Conservation (phyloP, 2,329 filamentous ascomycete genomes). For the Penicillium sp. region DNA sequence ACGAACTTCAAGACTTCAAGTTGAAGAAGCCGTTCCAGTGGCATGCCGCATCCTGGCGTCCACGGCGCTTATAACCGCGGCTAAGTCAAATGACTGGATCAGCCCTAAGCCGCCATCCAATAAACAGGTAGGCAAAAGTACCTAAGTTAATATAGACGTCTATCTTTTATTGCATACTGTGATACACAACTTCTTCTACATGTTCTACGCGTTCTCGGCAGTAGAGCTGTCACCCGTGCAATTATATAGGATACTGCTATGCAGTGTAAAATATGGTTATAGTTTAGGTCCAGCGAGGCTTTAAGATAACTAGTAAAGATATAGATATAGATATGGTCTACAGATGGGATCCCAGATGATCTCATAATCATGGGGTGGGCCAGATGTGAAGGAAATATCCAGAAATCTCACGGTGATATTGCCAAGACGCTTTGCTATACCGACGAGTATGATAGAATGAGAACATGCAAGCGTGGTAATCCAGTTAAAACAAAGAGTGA, state of each 20-base stretch:
- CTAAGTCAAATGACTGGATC: conserved; percentile 3
- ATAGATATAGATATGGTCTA: too few relatives aligned
- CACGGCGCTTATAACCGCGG: conserved; percentile 3
- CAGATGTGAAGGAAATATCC: not conserved
- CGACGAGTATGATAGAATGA: not conserved
- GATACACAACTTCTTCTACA: too few relatives aligned
- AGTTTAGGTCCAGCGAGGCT: too few relatives aligned
- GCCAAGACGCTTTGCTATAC: too few relatives aligned
- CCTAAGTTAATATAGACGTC: conserved; percentile 4
- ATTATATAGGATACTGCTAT: too few relatives aligned
- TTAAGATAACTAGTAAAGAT: too few relatives aligned
- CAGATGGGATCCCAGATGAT: too few relatives aligned
- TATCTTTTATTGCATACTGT: not conserved
- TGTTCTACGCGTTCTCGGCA: not conserved
- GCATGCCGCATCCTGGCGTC: not conserved
- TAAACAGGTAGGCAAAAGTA: conserved; percentile 1
- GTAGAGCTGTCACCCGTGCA: too few relatives aligned
- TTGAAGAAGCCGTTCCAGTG: too few relatives aligned
- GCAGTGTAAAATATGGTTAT: too few relatives aligned
- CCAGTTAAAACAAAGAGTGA: conserved; percentile 30
- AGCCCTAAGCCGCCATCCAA: not conserved
- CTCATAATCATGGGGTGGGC: too few relatives aligned
- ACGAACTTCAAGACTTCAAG: too few relatives aligned
- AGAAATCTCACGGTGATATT: not conserved
- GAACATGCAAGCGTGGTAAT: conserved; percentile 12